A percentile compares a stretch with the other conserved stretches of the same genome.
These are phyloP conservation scores for Aphanomyces stellatus DNA, from an alignment of 352 stramenopile species.

Conservation along the genomic window DNA sequence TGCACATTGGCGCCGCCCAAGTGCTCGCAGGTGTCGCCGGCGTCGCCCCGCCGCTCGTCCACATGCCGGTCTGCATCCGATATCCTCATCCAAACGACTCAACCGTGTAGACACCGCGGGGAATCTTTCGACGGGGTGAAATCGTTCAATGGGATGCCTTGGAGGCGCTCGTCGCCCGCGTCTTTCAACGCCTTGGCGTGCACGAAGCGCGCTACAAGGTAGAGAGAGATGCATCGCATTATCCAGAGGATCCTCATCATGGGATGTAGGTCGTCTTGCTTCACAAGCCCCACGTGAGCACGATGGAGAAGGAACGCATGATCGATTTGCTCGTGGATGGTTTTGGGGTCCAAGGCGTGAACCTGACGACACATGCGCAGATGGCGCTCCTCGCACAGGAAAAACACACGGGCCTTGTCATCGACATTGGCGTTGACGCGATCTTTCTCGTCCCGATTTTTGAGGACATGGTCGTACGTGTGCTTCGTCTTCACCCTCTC, in stretches of 20 bases:
- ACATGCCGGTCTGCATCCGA: neutral
- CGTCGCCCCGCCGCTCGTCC: neutral
- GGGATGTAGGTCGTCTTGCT: neutral
- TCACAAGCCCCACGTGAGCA: neutral
- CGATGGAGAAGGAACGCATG: neutral
- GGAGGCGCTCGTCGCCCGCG: neutral
- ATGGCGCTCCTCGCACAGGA: neutral
- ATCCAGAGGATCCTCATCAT: neutral
- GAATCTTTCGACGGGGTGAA: neutral
- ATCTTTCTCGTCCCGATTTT: constrained; percentile 12
- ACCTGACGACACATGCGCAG: constrained; percentile 13
- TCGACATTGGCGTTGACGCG: constrained; percentile 1
- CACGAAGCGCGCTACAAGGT: neutral
- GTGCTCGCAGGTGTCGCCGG: neutral
- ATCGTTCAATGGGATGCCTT: neutral
- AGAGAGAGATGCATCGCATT: too few relatives aligned
- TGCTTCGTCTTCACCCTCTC: neutral
- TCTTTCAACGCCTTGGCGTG: neutral
- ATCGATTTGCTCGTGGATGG: neutral
- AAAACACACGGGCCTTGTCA: constrained; percentile 7
- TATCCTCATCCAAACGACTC: too few relatives aligned
- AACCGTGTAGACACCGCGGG: too few relatives aligned
- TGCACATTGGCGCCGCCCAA: neutral
- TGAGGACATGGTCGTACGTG: constrained; percentile 18
- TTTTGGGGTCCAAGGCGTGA: neutral